phyloP scores from a whole-genome alignment of 371 early-diverging fungal genomes.

The Mortierella sp. region DNA sequence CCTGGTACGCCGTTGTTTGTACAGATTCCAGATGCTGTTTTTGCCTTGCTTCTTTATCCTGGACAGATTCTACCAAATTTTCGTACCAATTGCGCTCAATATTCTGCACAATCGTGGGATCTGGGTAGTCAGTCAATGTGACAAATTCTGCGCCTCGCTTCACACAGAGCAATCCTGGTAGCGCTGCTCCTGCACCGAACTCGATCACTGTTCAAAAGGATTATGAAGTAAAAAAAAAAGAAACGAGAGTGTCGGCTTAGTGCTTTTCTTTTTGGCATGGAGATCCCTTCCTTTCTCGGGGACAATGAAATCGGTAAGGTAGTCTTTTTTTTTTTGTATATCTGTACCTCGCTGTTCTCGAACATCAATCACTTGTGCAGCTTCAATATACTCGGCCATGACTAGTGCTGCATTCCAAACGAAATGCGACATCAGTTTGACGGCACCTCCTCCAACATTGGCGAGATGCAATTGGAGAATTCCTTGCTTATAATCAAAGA shows the following conservation, averaged over 20 bases:
- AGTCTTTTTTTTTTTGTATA: neutral
- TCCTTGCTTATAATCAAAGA: conserved; percentile 37
- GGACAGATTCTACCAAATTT: conserved; percentile 31
- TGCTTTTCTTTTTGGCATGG: neutral
- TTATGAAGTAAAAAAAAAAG: neutral
- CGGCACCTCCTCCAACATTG: conserved; percentile 39
- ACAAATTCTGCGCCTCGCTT: conserved; percentile 41
- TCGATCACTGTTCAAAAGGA: conserved; percentile 35
- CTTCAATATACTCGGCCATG: conserved; percentile 53
- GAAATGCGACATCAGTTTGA: conserved; percentile 52
- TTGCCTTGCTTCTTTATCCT: conserved; percentile 22
- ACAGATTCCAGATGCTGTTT: conserved; percentile 7
- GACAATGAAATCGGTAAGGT: neutral
- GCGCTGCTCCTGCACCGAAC: conserved; percentile 51
- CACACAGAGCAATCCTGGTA: conserved; percentile 40
- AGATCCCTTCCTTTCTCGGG: neutral
- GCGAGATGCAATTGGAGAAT: conserved; percentile 43
- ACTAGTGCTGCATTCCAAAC: conserved; percentile 53
- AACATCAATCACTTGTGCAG: conserved; percentile 14
- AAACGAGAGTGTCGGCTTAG: neutral
- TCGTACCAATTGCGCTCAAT: conserved; percentile 54
- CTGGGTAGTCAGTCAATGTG: conserved; percentile 47
- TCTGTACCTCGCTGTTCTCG: conserved; percentile 32
- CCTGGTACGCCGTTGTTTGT: neutral
- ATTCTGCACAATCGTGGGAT: conserved; percentile 41